Evolutionary conservation across 2,329 filamentous ascomycete genomes (phyloP).

Genomic region (Cladosporium sp.): DNA sequence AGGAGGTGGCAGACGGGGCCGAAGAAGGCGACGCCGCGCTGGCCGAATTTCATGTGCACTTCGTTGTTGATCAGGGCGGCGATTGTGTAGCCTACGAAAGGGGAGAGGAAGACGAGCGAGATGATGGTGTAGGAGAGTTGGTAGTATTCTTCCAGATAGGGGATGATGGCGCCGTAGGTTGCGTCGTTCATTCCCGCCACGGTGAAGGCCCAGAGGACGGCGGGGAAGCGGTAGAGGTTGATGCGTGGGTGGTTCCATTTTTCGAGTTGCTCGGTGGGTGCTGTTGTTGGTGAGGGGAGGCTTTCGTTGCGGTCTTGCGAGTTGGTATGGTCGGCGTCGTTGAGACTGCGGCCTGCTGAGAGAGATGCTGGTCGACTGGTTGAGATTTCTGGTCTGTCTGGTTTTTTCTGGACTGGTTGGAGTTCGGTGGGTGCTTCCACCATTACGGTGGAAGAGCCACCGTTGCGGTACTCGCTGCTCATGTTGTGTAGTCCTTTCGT

Average conservation of each 20-base stretch:
- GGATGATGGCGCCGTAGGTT: constrained; percentile 45
- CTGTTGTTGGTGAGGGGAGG: constrained; percentile 44
- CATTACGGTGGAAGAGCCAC: constrained; percentile 25
- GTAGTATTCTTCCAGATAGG: constrained; percentile 60
- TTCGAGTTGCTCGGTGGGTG: constrained; percentile 40
- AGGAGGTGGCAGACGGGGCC: constrained; percentile 59
- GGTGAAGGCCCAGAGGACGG: constrained; percentile 55
- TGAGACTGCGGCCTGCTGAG: constrained; percentile 13
- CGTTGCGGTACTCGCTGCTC: constrained; percentile 18
- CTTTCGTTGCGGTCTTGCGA: constrained; percentile 31
- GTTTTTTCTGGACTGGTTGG: constrained; percentile 19
- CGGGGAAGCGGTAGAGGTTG: constrained; percentile 56
- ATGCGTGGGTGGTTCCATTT: constrained; percentile 59
- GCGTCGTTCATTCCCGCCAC: constrained; percentile 66
- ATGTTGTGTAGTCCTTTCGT: constrained; percentile 1
- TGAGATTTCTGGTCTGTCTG: constrained; percentile 8
- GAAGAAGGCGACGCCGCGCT: constrained; percentile 65
- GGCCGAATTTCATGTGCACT: constrained; percentile 61
- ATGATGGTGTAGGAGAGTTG: constrained; percentile 57
- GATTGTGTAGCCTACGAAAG: constrained; percentile 59
- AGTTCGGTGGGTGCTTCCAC: constrained; percentile 25
- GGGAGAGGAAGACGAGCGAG: constrained; percentile 62
- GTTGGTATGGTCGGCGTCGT: background rate
- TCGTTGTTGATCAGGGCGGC: constrained; percentile 61
- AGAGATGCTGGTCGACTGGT: constrained; percentile 20